phyloP scores from a whole-genome alignment of 176 grass and related monocot genomes.

The Lolium rigidum region DNA sequence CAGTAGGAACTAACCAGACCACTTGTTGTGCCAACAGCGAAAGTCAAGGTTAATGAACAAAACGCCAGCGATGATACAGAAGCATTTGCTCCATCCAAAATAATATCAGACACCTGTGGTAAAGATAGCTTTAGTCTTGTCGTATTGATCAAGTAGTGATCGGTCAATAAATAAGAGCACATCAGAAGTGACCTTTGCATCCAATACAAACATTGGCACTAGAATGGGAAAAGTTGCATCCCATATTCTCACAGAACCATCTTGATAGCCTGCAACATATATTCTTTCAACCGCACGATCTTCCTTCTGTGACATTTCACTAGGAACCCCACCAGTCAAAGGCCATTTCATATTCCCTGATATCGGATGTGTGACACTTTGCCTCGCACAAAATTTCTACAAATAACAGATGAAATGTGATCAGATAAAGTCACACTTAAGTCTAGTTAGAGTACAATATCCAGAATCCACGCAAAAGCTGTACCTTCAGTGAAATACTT shows the following conservation, averaged over 20 bases:
- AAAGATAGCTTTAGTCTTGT: conserved; percentile 37
- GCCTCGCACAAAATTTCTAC: conserved; percentile 70
- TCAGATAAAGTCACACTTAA: conserved; percentile 22
- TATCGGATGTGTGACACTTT: conserved; percentile 44
- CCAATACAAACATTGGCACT: conserved; percentile 76
- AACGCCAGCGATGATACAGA: conserved; percentile 77
- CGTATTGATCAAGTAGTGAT: conserved; percentile 25
- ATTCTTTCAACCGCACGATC: conserved; percentile 70
- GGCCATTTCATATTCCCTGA: conserved; percentile 80
- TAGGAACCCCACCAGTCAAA: conserved; percentile 93
- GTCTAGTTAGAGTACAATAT: conserved; percentile 15
- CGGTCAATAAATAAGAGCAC: conserved; percentile 18
- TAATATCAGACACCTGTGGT: conserved; percentile 67
- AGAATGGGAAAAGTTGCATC: conserved; percentile 88
- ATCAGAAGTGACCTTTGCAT: conserved; percentile 69
- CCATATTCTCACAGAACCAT: conserved; percentile 98
- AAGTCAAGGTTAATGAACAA: conserved; percentile 71
- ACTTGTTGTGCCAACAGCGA: conserved; percentile 86
- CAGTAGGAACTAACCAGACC: conserved; percentile 83
- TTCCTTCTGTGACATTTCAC: conserved; percentile 79
- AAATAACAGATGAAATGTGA: conserved; percentile 18
- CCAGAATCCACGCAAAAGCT: conserved; percentile 17
- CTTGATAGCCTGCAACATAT: conserved; percentile 90
- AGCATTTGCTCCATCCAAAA: conserved; percentile 60
- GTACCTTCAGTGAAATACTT: conserved; percentile 78